Evolutionary conservation across 192 early-diverging fungal species (phyloP), one percentile per base, ranked within the genome.

Genomic region (Entrophospora sp.): DNA sequence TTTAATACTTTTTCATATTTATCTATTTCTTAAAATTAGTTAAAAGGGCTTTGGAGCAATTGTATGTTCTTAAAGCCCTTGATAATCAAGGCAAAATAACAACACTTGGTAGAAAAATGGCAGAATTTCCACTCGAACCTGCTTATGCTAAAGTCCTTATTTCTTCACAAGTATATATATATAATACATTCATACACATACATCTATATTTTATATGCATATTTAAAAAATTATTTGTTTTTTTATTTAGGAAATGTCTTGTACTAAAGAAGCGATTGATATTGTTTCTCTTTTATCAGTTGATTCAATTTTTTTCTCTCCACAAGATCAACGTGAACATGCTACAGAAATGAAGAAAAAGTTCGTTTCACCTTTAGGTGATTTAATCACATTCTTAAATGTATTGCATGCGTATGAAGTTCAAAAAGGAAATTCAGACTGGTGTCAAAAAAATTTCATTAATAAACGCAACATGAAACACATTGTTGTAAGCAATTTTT

Each of bases 401-500:
- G 88, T 94, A 2, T 68, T 92, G 36, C 78, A 83, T 14, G 88
- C 83, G 4, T 97, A 90, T 69, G 75, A 79, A 65, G 79, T 82
- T 25, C 89, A 88, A 5, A 79, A 91, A 20, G 92, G 91, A 12
- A 89, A 96, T 62, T 63, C 73, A 2, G 81, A 81, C 24, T 99
- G 96, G 96, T 99, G 94, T 73, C 70, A 79, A 32, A 87, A 94
- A 45, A 89, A 99, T 70, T 99, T 92, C 78, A 84, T 99, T 51
- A 95, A 92, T 70, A 78, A 74, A 6, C 76, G 96, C 28, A 87
- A 90, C 59, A 80, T 97, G 75, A 87, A 88, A 48, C 87, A 93
- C 69, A 91, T 90, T 4, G 67, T 91, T 74, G 86, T 85, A 60
- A 61, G 71, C 56, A 22, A 35, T 0, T 13, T 48, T 22, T 24